phyloP scores from a whole-genome alignment of 73 alveolate species.

The Paramecium sexaurelia region DNA sequence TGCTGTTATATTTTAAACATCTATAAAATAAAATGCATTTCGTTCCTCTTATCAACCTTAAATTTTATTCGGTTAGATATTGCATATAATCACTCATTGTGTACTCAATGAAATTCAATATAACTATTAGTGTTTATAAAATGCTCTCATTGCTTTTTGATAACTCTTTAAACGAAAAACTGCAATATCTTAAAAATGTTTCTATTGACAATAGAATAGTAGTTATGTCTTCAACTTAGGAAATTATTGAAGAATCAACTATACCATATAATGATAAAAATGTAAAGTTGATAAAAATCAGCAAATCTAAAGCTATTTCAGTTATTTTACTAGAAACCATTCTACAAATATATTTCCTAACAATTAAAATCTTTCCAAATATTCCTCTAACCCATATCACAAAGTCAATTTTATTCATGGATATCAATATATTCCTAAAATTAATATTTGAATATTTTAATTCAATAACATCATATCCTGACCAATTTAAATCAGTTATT shows the following conservation, averaged over 20 bases:
- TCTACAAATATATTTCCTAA: not conserved
- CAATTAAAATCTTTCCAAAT: not conserved
- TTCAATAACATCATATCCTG: slow-evolving; percentile 22
- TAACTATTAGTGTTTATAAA: not conserved
- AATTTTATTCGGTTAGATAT: not conserved
- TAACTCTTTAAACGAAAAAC: not conserved
- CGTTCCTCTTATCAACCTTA: slow-evolving; percentile 31
- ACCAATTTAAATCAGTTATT: not conserved
- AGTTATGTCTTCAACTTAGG: slow-evolving; percentile 14
- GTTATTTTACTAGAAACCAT: not conserved
- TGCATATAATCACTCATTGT: not conserved
- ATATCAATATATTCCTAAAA: not conserved
- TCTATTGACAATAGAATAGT: not conserved
- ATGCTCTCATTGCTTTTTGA: not conserved
- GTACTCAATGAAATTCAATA: slow-evolving; percentile 9
- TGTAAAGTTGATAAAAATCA: not conserved
- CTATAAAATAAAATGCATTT: slow-evolving; percentile 22
- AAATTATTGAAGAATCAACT: not conserved
- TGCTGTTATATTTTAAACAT: slow-evolving; percentile 13
- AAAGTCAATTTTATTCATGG: not conserved
- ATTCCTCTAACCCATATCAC: slow-evolving; percentile 21
- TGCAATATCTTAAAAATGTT: not conserved
- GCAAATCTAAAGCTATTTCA: not conserved
- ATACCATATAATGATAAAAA: not conserved
- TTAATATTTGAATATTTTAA: not conserved